Evolutionary conservation across 1,139 yeast species (phyloP), one percentile per base, ranked within the genome.

Genomic region (Nakaseomyces bracarensis): DNA sequence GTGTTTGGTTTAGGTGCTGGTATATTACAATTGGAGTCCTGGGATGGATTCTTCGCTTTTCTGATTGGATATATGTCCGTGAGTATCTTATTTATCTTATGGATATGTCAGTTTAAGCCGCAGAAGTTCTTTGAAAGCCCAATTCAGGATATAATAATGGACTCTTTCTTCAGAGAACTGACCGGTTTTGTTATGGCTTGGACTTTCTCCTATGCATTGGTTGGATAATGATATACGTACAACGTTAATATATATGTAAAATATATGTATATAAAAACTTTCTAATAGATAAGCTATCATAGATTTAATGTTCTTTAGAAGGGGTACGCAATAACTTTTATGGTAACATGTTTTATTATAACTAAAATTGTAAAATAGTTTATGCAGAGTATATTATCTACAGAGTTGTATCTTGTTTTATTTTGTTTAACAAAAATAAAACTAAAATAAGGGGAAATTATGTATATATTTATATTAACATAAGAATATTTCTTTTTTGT

Each of bases 121-220:
- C 46, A 54, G 2, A 58, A 60, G 40, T 83, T 70, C 60, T 83
- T 72, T 55, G 61, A 66, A 23, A 67, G 60, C 30, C 83, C 87
- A 0, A n/a, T 73, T 2, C 69, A 67, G 34, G 81, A 77, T 44
- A 63, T 85, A 0, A 71, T 79, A 47, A 42, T 79, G 3, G 75
- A 71, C 37, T 77, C 81, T 13, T 48, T 82, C 4, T 65, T 75
- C 14, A 66, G 79, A 30, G 79, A 79, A 45, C 55, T 82, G 13
- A 76, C 89, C 2, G 85, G 91, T 14, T 85, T 68, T 55, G 69
- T 82, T 21, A 80, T 85, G 80, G 77, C 82, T 70, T 85, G 95
- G 95, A 82, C 95, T 50, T 68, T 85, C 57, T 75, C 81, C 37
- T 80, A 76, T 63, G 93, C 91, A 0, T 64, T 85, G 51, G 68